Conservation (phyloP, 305 asterid species). For the Fraxinus greggii region DNA sequence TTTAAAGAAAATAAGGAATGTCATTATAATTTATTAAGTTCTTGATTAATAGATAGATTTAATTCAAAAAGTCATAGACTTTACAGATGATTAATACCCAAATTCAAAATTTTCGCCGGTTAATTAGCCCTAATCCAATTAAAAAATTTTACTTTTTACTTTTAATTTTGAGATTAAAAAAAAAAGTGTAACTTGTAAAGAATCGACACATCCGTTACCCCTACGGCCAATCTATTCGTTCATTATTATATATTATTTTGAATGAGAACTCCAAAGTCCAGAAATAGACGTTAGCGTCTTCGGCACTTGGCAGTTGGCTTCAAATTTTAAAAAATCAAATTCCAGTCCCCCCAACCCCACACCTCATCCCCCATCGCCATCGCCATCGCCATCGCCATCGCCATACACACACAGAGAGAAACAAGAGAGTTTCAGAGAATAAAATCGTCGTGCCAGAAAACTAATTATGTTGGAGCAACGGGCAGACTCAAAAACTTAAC, state of each 20-base stretch:
- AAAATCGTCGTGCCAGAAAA: conserved; percentile 23
- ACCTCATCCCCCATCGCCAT: neutral
- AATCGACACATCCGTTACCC: conserved; percentile 40
- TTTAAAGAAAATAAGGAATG: neutral
- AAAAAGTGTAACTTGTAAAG: conserved; percentile 16
- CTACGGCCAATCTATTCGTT: conserved; percentile 34
- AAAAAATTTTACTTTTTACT: neutral
- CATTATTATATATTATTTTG: conserved; percentile 33
- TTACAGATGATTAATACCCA: neutral
- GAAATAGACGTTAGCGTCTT: conserved; percentile 49
- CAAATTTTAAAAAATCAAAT: conserved; percentile 57
- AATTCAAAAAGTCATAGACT: neutral
- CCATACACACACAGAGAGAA: conserved; percentile 1
- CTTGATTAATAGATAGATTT: neutral
- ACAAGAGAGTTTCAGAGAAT: conserved; percentile 35
- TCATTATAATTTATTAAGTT: neutral
- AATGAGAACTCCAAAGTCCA: conserved; percentile 27
- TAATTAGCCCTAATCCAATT: neutral
- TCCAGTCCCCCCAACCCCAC: neutral
- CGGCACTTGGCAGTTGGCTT: conserved; percentile 30
- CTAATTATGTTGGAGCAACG: neutral
- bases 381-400: neutral
- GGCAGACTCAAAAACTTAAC: conserved; percentile 18
- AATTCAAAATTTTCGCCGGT: neutral
- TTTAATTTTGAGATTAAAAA: conserved; percentile 18